These are phyloP conservation scores for Pisolithus orientalis DNA, from an alignment of 768 basidiomycete genomes.

Conservation along the genomic window DNA sequence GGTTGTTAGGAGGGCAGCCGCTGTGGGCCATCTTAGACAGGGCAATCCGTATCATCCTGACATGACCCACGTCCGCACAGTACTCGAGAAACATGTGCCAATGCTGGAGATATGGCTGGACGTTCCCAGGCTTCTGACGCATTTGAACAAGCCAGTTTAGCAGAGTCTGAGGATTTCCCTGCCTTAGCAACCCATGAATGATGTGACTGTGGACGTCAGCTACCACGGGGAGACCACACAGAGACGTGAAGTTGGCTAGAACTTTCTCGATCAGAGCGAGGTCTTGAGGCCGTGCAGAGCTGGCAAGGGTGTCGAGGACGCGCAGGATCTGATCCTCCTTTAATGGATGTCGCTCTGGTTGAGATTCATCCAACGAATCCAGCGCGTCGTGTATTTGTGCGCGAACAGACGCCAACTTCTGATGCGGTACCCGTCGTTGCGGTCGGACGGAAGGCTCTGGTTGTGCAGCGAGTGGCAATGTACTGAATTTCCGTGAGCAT, in stretches of 20 bases:
- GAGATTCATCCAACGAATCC: constrained; percentile 10
- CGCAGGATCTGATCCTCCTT: constrained; percentile 26
- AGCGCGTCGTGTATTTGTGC: constrained; percentile 18
- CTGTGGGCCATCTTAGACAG: constrained; percentile 33
- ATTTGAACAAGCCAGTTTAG: constrained; percentile 50
- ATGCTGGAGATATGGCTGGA: constrained; percentile 44
- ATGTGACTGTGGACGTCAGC: constrained; percentile 44
- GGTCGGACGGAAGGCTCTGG: neutral
- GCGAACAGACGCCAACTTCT: constrained; percentile 17
- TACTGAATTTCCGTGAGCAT: constrained; percentile 13
- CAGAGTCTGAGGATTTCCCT: constrained; percentile 38
- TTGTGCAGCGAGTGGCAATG: constrained; percentile 6
- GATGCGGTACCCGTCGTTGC: constrained; percentile 11
- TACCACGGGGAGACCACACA: constrained; percentile 42
- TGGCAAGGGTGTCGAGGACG: constrained; percentile 41
- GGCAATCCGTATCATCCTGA: constrained; percentile 20
- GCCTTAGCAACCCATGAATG: constrained; percentile 40
- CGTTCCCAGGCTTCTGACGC: constrained; percentile 40
- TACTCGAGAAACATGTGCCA: constrained; percentile 49
- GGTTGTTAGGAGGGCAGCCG: constrained; percentile 36
- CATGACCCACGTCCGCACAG: constrained; percentile 26
- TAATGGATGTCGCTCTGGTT: constrained; percentile 8
- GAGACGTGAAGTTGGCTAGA: constrained; percentile 39
- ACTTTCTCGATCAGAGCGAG: constrained; percentile 49
- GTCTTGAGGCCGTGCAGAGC: constrained; percentile 48